These are phyloP conservation scores for Diplogelasinospora grovesii DNA, from an alignment of 495 filamentous ascomycete species.

Conservation along the genomic window DNA sequence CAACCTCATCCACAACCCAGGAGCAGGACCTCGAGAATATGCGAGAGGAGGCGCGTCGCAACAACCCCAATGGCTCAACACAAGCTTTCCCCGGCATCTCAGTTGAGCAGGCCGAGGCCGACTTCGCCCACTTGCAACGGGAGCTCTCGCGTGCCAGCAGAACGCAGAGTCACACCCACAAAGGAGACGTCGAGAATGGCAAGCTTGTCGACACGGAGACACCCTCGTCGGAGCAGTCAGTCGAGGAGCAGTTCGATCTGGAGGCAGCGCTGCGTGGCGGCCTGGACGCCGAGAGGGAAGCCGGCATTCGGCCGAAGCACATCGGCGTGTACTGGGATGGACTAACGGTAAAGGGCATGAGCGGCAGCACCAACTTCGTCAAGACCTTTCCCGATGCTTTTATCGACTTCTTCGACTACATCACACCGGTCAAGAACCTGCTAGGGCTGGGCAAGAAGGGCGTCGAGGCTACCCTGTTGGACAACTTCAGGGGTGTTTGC, in stretches of 20 bases:
- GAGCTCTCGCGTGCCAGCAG: slow-evolving; percentile 59
- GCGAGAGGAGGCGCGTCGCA: slow-evolving; percentile 37
- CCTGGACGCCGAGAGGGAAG: slow-evolving; percentile 59
- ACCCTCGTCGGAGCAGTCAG: slow-evolving; percentile 33
- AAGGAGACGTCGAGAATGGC: slow-evolving; percentile 38
- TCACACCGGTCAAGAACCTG: slow-evolving; percentile 51
- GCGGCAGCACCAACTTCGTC: slow-evolving; percentile 68
- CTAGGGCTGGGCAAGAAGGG: slow-evolving; percentile 56
- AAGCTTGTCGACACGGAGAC: slow-evolving; percentile 46
- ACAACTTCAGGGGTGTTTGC: slow-evolving; percentile 45
- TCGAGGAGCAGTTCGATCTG: slow-evolving; percentile 63
- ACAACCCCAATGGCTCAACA: slow-evolving; percentile 48
- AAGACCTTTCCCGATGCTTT: slow-evolving; percentile 81
- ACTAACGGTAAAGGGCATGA: slow-evolving; percentile 70
- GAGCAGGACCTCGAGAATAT: slow-evolving; percentile 36
- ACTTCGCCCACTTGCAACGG: slow-evolving; percentile 68
- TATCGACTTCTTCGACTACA: slow-evolving; percentile 65
- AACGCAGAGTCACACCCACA: slow-evolving; percentile 19
- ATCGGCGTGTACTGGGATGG: slow-evolving; percentile 76
- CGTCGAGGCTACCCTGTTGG: slow-evolving; percentile 57
- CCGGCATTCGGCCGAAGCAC: slow-evolving; percentile 72
- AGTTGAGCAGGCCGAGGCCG: slow-evolving; percentile 64
- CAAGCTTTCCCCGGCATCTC: slow-evolving; percentile 49
- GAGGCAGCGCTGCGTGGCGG: slow-evolving; percentile 63
- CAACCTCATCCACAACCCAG: slow-evolving; percentile 34